These are phyloP conservation scores for Boletus barrowsii DNA, from an alignment of 768 basidiomycete genomes.

Conservation along the genomic window DNA sequence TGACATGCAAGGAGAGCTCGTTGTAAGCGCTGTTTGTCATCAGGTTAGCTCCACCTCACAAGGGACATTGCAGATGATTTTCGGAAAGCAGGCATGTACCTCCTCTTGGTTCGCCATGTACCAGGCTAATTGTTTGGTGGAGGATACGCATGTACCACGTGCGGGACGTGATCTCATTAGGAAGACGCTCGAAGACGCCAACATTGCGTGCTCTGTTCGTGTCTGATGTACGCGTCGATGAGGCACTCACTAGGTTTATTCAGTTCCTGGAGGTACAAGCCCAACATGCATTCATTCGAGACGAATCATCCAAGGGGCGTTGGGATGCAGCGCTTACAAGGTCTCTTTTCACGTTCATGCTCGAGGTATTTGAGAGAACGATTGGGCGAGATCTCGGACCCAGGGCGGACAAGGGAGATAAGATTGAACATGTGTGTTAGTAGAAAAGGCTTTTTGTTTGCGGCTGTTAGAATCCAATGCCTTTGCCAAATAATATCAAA, in stretches of 20 bases:
- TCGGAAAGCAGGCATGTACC: conserved; percentile 78
- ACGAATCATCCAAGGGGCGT: conserved; percentile 87
- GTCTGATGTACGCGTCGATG: not conserved
- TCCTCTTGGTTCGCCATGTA: not conserved
- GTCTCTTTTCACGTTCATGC: conserved; percentile 78
- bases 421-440: conserved; percentile 74
- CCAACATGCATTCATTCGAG: conserved; percentile 94
- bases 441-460: conserved; percentile 1
- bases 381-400: conserved; percentile 84
- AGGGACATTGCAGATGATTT: conserved; percentile 71
- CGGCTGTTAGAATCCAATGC: conserved; percentile 1
- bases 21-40: conserved; percentile 45
- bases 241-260: conserved; percentile 4
- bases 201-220: conserved; percentile 66
- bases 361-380: conserved; percentile 91
- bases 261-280: conserved; percentile 96
- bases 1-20: conserved; percentile 82
- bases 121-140: conserved; percentile 2
- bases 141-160: conserved; percentile 94
- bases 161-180: conserved; percentile 84
- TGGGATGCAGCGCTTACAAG: conserved; percentile 93
- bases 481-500: conserved; percentile 6
- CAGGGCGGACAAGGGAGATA: conserved; percentile 39
- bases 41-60: not conserved
- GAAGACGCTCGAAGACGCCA: conserved; percentile 75